Percentiles rank a stretch among this genome's conserved stretches.
phyloP scores from a whole-genome alignment of 2,329 filamentous ascomycete species.

The Coniochaeta sp. region DNA sequence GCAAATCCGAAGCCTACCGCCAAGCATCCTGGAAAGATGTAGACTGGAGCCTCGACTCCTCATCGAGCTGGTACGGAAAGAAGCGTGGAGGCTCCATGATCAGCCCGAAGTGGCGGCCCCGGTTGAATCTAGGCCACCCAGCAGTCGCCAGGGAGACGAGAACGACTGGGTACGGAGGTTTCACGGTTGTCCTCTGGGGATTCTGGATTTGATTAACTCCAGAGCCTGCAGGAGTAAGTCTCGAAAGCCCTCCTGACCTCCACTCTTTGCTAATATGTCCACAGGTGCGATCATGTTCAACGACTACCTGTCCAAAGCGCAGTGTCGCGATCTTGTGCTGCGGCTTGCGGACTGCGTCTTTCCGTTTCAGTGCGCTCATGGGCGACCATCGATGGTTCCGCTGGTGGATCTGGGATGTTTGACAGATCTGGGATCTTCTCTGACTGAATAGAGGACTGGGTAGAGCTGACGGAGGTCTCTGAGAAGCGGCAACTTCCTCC shows the following conservation, averaged over 20 bases:
- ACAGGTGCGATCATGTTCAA: conserved; percentile 77
- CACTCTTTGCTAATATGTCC: neutral
- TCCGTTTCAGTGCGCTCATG: conserved; percentile 81
- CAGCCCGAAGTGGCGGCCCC: conserved; percentile 13
- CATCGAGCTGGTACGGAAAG: conserved; percentile 65
- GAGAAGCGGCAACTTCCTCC: neutral
- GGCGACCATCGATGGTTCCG: conserved; percentile 59
- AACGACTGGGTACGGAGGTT: conserved; percentile 54
- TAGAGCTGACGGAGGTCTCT: neutral
- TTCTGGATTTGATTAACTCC: conserved; percentile 71
- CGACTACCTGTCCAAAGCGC: conserved; percentile 49
- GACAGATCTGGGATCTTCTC: neutral
- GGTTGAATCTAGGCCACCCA: neutral
- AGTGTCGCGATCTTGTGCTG: conserved; percentile 52
- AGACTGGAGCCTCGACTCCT: conserved; percentile 62
- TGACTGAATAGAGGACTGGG: neutral
- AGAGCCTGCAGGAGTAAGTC: conserved; percentile 62
- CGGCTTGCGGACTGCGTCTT: conserved; percentile 58
- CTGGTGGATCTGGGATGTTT: conserved; percentile 41
- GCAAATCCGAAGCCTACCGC: conserved; percentile 46
- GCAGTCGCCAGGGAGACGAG: neutral
- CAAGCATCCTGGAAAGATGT: conserved; percentile 69
- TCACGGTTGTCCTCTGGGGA: conserved; percentile 62
- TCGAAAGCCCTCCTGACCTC: rapidly evolving
- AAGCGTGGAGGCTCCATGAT: conserved; percentile 62